phyloP scores from a whole-genome alignment of 441 rosid genomes.

The Pelargonium cotyledonis region DNA sequence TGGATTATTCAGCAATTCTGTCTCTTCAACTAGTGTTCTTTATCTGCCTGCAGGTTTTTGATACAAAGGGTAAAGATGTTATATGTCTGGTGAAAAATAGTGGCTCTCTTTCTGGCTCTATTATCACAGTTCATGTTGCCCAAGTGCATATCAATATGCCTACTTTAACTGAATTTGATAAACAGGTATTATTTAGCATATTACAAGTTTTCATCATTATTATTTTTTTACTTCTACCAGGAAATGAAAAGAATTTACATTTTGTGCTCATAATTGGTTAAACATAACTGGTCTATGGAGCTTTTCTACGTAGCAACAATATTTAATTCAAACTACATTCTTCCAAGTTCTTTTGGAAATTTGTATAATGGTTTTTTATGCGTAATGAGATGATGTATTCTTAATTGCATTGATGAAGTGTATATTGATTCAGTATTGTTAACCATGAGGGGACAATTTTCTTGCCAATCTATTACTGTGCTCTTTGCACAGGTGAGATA shows the following conservation, averaged over 20 bases:
- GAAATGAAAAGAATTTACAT: background rate
- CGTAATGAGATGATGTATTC: background rate
- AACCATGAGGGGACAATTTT: background rate
- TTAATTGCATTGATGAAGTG: background rate
- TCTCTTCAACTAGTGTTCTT: background rate
- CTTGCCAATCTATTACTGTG: background rate
- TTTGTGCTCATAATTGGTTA: background rate
- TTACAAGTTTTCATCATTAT: background rate
- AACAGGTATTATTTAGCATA: slow-evolving; percentile 12
- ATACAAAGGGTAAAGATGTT: slow-evolving; percentile 23
- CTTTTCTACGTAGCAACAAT: background rate
- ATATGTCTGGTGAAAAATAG: slow-evolving; percentile 23
- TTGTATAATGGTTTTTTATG: background rate
- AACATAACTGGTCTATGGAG: background rate
- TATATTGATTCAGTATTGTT: background rate
- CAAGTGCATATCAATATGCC: slow-evolving; percentile 22
- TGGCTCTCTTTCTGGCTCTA: slow-evolving; percentile 23
- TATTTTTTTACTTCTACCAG: background rate
- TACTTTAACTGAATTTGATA: slow-evolving; percentile 26
- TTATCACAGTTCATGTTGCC: slow-evolving; percentile 21
- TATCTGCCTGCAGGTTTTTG: slow-evolving; percentile 19
- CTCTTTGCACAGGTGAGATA: background rate
- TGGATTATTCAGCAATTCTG: background rate
- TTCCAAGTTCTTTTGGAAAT: background rate
- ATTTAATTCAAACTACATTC: background rate